Conservation (phyloP, 1,284 basidiomycete species). For the Porodaedalea pini region DNA sequence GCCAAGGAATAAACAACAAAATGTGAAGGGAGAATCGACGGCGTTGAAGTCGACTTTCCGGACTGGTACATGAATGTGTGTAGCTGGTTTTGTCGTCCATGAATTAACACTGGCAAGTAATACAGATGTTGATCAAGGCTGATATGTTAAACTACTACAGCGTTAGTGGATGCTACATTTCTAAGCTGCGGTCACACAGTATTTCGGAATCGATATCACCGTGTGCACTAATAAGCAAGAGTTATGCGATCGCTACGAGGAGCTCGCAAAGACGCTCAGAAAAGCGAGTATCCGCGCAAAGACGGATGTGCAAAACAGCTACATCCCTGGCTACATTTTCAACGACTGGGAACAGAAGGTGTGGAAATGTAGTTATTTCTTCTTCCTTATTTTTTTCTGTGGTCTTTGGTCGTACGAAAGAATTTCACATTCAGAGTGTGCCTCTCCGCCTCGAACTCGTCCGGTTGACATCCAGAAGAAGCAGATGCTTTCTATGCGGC, state of each 20-base stretch:
- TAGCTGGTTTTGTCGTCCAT: slow-evolving; percentile 23
- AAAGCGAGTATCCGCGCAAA: slow-evolving; percentile 80
- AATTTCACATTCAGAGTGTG: slow-evolving; percentile 72
- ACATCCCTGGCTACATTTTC: slow-evolving; percentile 99
- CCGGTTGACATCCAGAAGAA: slow-evolving; percentile 88
- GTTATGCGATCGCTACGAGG: slow-evolving; percentile 78
- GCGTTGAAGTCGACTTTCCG: slow-evolving; percentile 88
- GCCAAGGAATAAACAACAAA: slow-evolving; percentile 32
- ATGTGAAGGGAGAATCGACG: slow-evolving; percentile 79
- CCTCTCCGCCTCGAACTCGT: slow-evolving; percentile 94
- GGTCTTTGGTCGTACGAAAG: slow-evolving; percentile 10
- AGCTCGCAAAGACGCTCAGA: slow-evolving; percentile 68
- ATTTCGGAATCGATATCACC: too few relatives aligned
- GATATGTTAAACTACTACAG: too few relatives aligned
- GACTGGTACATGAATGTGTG: slow-evolving; percentile 91
- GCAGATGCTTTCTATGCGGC: slow-evolving; percentile 82
- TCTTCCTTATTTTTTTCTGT: neutral
- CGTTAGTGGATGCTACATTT: too few relatives aligned
- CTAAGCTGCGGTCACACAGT: too few relatives aligned
- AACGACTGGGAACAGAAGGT: slow-evolving; percentile 99
- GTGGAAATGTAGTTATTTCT: too few relatives aligned
- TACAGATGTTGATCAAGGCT: too few relatives aligned
- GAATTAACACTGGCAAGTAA: neutral
- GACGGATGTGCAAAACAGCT: slow-evolving; percentile 90
- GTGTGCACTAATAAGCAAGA: slow-evolving; percentile 47